phyloP scores from a whole-genome alignment of 148 eudicot species.

The Rheum nobile region DNA sequence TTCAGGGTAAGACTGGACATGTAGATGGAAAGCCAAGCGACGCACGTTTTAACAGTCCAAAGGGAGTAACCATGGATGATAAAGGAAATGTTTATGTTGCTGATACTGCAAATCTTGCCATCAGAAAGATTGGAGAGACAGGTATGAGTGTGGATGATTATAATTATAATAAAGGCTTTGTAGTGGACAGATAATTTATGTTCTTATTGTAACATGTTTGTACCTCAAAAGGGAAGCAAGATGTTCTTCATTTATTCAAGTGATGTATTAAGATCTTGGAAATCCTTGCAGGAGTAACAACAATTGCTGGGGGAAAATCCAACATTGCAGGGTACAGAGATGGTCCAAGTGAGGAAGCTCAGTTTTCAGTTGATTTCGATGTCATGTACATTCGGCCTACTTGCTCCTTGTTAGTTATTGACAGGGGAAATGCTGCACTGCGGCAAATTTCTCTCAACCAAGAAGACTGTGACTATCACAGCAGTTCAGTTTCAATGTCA shows the following conservation, averaged over 20 bases:
- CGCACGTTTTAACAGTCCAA: constrained; percentile 86
- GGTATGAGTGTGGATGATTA: constrained; percentile 24
- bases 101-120: constrained; percentile 81
- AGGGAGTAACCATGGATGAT: constrained; percentile 91
- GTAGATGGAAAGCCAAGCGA: constrained; percentile 95
- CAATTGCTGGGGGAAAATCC: constrained; percentile 98
- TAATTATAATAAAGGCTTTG: background rate
- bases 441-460: constrained; percentile 73
- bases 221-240: background rate
- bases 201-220: background rate
- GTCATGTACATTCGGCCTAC: constrained; percentile 79
- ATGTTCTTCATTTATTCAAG: background rate
- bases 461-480: constrained; percentile 65
- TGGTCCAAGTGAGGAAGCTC: constrained; percentile 93
- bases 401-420: constrained; percentile 84
- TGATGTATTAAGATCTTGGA: background rate
- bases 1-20: constrained; percentile 97
- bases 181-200: background rate
- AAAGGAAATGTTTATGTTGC: constrained; percentile 94
- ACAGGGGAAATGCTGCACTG: constrained; percentile 94
- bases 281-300: constrained; percentile 67
- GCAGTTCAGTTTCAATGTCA: constrained; percentile 53
- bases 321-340: constrained; percentile 91
- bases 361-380: constrained; percentile 84
- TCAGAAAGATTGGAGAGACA: constrained; percentile 91